phyloP scores from a whole-genome alignment of 495 filamentous ascomycete genomes.

The Podospora comata region DNA sequence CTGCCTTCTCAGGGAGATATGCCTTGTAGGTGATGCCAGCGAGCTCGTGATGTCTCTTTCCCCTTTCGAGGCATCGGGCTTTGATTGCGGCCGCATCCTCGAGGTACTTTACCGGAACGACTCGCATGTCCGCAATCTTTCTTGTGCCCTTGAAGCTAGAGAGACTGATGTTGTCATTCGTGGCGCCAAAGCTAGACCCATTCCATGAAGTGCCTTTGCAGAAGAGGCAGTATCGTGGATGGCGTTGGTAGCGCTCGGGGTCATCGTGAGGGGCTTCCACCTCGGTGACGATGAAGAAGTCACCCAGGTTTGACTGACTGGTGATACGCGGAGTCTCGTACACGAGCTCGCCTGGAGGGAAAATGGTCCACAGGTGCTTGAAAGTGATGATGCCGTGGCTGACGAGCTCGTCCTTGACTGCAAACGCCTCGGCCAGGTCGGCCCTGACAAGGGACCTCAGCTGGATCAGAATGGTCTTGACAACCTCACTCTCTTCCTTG shows the following conservation, averaged over 20 bases:
- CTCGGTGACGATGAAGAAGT: conserved; percentile 53
- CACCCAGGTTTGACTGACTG: conserved; percentile 53
- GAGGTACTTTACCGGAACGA: neutral
- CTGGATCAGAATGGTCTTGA: conserved; percentile 22
- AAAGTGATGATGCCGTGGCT: conserved; percentile 24
- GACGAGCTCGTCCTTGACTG: conserved; percentile 23
- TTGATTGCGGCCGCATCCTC: neutral
- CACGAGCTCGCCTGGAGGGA: conserved; percentile 29
- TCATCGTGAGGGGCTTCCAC: conserved; percentile 45
- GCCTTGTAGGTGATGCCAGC: conserved; percentile 56
- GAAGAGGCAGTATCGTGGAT: neutral
- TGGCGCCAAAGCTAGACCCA: neutral
- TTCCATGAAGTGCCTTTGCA: neutral
- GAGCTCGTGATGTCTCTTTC: conserved; percentile 40
- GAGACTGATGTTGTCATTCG: neutral
- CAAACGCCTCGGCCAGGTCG: conserved; percentile 25
- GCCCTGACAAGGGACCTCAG: conserved; percentile 24
- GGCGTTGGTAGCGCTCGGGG: conserved; percentile 26
- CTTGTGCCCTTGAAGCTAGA: neutral
- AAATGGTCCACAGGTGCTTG: conserved; percentile 34
- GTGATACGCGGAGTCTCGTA: conserved; percentile 32
- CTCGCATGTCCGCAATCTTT: neutral
- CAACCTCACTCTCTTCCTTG: conserved; percentile 15
- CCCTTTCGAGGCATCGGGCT: conserved; percentile 22
- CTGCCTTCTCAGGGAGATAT: conserved; percentile 38